These are phyloP conservation scores for Ophiostoma sp. DNA, from an alignment of 2,329 filamentous ascomycete species.

Conservation along the genomic window DNA sequence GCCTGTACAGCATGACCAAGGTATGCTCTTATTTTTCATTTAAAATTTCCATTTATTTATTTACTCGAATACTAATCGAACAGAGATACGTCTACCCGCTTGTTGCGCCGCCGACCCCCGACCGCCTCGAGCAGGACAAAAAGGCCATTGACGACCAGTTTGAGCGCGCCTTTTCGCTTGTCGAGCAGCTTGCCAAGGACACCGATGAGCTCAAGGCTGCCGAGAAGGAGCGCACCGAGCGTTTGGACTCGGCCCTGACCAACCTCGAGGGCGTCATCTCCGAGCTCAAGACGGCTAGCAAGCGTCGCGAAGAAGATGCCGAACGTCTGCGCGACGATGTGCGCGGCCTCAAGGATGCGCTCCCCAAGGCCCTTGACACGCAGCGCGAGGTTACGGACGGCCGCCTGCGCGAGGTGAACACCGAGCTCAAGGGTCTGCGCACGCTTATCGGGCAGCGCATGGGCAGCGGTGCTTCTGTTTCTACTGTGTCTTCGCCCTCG, in stretches of 20 bases:
- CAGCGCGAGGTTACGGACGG: constrained; percentile 80
- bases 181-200: constrained; percentile 88
- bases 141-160: constrained; percentile 88
- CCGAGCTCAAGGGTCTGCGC: constrained; percentile 88
- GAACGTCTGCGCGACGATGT: constrained; percentile 84
- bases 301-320: constrained; percentile 79
- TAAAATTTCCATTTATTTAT: not conserved
- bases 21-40: constrained; percentile 41
- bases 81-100: constrained; percentile 87
- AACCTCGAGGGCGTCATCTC: constrained; percentile 80
- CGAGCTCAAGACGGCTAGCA: constrained; percentile 75
- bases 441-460: constrained; percentile 67
- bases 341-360: constrained; percentile 70
- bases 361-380: constrained; percentile 82
- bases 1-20: constrained; percentile 81
- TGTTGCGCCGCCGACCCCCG: constrained; percentile 87
- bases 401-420: constrained; percentile 76
- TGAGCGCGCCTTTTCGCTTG: constrained; percentile 80
- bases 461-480: constrained; percentile 34
- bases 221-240: constrained; percentile 77
- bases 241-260: constrained; percentile 71
- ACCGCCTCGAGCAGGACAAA: constrained; percentile 92
- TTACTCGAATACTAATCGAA: not conserved
- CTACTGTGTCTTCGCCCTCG: not conserved
- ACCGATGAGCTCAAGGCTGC: constrained; percentile 82